phyloP scores from a whole-genome alignment of 2,329 filamentous ascomycete species.

The Talaromyces sp. region DNA sequence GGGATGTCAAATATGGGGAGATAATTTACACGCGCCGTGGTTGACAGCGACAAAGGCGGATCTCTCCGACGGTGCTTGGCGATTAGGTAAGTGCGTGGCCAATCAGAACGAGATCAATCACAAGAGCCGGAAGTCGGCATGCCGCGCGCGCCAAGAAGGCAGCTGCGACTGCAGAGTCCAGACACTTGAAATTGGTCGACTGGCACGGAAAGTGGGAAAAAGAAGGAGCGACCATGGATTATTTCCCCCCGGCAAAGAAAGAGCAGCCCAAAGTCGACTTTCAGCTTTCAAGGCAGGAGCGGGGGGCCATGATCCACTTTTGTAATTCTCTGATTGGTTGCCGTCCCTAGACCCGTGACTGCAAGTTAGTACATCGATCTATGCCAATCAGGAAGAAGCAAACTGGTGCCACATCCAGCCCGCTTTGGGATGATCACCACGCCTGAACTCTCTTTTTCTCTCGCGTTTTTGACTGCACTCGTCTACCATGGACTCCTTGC shows the following conservation, averaged over 20 bases:
- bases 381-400: not conserved
- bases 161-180: not conserved
- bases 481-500: not conserved
- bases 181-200: too few relatives aligned
- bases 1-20: not conserved
- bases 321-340: not conserved
- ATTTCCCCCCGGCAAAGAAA: not conserved
- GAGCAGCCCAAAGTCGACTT: not conserved
- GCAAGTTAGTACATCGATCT: not conserved
- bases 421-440: slow-evolving; percentile 6
- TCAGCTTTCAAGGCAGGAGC: slow-evolving; percentile 1
- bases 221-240: not conserved
- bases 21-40: not conserved
- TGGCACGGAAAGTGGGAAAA: not conserved
- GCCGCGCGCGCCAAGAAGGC: slow-evolving; percentile 5
- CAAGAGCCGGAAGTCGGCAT: slow-evolving; percentile 2
- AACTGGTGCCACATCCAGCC: slow-evolving; percentile 5
- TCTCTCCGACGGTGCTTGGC: not conserved
- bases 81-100: not conserved
- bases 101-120: not conserved
- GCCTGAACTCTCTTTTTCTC: not conserved
- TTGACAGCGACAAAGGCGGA: not conserved
- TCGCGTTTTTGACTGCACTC: not conserved
- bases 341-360: not conserved
- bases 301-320: not conserved